Conservation (phyloP, 192 early-diverging fungal species). For the Linnemannia hyalina region DNA sequence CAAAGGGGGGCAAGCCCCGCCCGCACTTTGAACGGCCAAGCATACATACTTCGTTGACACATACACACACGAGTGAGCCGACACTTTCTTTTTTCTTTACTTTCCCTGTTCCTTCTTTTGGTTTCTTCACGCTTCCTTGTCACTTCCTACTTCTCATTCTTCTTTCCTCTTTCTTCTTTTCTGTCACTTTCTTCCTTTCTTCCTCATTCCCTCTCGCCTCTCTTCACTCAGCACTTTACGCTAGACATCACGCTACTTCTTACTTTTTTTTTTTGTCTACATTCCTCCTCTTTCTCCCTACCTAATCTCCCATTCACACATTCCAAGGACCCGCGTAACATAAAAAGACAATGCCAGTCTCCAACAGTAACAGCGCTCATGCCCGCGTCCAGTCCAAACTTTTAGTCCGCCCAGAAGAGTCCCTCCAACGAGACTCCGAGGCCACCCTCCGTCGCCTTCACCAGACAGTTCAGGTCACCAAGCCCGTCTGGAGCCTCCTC, state of each 20-base stretch:
- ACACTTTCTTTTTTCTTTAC: not conserved
- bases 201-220: not conserved
- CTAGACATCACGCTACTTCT: not conserved
- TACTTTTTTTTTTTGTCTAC: not conserved
- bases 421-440: slow-evolving; percentile 10
- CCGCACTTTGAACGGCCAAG: not conserved
- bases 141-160: not conserved
- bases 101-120: not conserved
- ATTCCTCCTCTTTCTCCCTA: not conserved
- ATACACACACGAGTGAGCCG: slow-evolving; percentile 7
- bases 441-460: slow-evolving; percentile 25
- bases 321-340: slow-evolving; percentile 12
- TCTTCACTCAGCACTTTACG: not conserved
- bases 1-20: not conserved
- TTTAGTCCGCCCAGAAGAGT: slow-evolving; percentile 37
- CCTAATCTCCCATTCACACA: not conserved
- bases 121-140: not conserved
- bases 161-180: not conserved
- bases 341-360: slow-evolving; percentile 1
- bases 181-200: not conserved
- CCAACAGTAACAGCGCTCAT: slow-evolving; percentile 1
- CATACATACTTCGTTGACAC: not conserved
- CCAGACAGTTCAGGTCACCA: slow-evolving; percentile 44
- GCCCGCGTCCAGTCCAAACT: slow-evolving; percentile 38
- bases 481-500: slow-evolving; percentile 39